Evolutionary conservation across 108 stramenopile genomes (phyloP).

Genomic region (Seminavis robusta): DNA sequence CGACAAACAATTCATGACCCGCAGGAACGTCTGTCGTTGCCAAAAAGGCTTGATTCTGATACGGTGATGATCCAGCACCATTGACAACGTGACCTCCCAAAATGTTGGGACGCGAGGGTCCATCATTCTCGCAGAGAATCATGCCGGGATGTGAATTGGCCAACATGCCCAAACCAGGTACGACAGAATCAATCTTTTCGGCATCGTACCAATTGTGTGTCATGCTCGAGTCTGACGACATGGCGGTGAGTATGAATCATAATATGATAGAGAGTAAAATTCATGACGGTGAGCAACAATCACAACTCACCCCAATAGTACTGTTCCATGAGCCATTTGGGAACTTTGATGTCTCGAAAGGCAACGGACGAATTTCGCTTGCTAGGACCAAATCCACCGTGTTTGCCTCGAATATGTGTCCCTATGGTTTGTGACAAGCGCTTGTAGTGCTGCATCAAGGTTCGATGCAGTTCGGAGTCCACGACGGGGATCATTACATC

Average conservation of each 20-base stretch:
- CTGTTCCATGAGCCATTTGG: conserved; percentile 24
- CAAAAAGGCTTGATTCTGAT: conserved; percentile 14
- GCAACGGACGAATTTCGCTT: too few species aligned
- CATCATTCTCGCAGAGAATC: conserved; percentile 25
- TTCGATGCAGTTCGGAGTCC: conserved; percentile 7
- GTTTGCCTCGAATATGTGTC: too few species aligned
- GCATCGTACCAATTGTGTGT: too few species aligned
- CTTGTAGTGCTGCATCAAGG: background rate
- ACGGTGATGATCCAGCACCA: conserved; percentile 28
- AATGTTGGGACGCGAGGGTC: background rate
- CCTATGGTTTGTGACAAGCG: background rate
- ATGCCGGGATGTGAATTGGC: conserved; percentile 58
- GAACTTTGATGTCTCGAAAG: background rate
- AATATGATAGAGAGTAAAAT: too few species aligned
- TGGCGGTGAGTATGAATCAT: too few species aligned
- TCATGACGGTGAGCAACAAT: background rate
- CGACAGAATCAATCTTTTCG: conserved; percentile 17
- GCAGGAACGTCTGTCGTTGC: conserved; percentile 24
- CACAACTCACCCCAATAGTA: conserved; percentile 20
- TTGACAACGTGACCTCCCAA: conserved; percentile 15
- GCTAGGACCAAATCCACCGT: too few species aligned
- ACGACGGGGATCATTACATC: conserved; percentile 13
- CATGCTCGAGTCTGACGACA: too few species aligned
- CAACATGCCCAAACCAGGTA: conserved; percentile 47
- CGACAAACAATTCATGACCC: conserved; percentile 56